Conservation (phyloP, 345 rosid genomes). For the Arabidopsis suecica region DNA sequence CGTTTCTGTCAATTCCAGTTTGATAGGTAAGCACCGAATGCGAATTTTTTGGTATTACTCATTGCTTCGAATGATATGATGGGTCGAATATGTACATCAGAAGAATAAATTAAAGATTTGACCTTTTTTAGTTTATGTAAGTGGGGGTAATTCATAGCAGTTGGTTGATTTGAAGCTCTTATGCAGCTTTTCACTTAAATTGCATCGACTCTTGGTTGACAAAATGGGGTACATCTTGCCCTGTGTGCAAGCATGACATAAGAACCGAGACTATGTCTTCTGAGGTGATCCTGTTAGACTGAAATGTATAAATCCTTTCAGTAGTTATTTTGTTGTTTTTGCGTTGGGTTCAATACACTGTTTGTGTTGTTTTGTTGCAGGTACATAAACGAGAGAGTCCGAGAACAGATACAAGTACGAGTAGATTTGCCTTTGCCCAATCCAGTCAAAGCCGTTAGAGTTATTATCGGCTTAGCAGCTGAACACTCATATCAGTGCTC, state of each 20-base stretch:
- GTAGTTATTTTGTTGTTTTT: neutral
- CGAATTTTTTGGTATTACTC: neutral
- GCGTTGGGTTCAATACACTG: conserved; percentile 13
- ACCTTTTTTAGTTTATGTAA: neutral
- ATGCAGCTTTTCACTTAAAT: conserved; percentile 70
- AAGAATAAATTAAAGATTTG: conserved; percentile 8
- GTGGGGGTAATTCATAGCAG: conserved; percentile 1
- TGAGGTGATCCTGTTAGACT: conserved; percentile 49
- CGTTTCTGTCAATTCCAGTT: neutral
- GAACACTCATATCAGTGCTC: conserved; percentile 22
- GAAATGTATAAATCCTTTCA: neutral
- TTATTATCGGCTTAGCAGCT: conserved; percentile 1
- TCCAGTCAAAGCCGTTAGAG: conserved; percentile 41
- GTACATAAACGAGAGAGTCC: conserved; percentile 33
- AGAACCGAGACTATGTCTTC: conserved; percentile 46
- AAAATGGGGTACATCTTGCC: conserved; percentile 78
- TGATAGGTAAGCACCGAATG: conserved; percentile 1
- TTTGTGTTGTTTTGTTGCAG: conserved; percentile 27
- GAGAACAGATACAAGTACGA: conserved; percentile 29
- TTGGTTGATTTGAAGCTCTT: conserved; percentile 37
- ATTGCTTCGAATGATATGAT: neutral
- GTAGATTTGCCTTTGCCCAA: conserved; percentile 31
- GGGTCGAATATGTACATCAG: neutral
- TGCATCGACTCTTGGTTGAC: conserved; percentile 82
- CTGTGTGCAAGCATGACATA: conserved; percentile 81